Evolutionary conservation across 176 grass and related monocot species (phyloP), one percentile per base, ranked within the genome.

Genomic region (Chrysopogon serrulatus): DNA sequence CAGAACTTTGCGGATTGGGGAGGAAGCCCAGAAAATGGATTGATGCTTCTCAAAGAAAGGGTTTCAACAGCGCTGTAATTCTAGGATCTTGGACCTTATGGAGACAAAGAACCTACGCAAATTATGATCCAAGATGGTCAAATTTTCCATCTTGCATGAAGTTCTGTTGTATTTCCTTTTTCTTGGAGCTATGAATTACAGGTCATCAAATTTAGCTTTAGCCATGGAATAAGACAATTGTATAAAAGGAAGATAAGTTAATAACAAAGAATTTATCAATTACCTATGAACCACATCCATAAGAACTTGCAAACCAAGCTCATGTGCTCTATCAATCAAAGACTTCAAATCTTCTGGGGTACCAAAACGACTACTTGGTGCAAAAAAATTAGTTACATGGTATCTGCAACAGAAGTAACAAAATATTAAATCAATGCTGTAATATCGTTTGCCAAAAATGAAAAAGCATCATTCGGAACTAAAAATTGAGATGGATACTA

Each of bases 211-310:
- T 47, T 79, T 30, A 73, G 40, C 26, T 12, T 79, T 24, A 61
- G 15, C 23, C 26, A 68, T 80, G 44, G 13, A 81, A 28, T 49
- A 18, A 27, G 37, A 39, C 43, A 60, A 26, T 13, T 60, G 24
- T 12, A 60, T 26, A 42, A 33, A 45, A 60, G 27, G 32, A 10
- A 42, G 5, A 68, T 57, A 19, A 59, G 26, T 60, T 76, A 87
- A 36, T 21, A 81, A 74, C 40, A 18, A 64, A 45, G 2, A 64
- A 73, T 80, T 71, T 78, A 43, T 67, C 64, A 72, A 42, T 41
- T 76, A 98, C 96, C 96, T 99, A 88, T 99, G 97, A 81, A 99
- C 97, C 78, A 99, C 82, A 92, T 99, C 97, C 97, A 99, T 99
- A 33, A 99, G 91, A 61, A 99, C 93, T 79, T 94, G 78, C 79